phyloP scores from a whole-genome alignment of 495 filamentous ascomycete genomes.

The Aspergillus biplanus region DNA sequence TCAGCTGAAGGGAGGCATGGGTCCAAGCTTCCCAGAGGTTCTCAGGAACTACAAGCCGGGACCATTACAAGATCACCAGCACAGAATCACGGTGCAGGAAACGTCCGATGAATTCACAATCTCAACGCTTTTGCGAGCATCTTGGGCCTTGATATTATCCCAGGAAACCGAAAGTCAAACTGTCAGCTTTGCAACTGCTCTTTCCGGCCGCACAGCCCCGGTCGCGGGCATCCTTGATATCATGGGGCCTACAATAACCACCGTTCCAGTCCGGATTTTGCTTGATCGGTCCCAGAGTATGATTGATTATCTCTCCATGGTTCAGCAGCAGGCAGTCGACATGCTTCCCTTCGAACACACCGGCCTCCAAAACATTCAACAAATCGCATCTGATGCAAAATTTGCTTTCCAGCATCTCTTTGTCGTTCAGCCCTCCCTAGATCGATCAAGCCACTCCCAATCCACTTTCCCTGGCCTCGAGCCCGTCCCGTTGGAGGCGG shows the following conservation, averaged over 20 bases:
- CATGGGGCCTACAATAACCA: constrained; percentile 47
- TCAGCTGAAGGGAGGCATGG: constrained; percentile 14
- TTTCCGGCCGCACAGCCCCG: constrained; percentile 43
- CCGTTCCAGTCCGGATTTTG: constrained; percentile 35
- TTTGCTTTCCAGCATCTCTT: constrained; percentile 13
- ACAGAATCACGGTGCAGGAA: not conserved
- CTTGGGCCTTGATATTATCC: constrained; percentile 44
- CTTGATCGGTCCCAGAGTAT: constrained; percentile 30
- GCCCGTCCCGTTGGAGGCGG: constrained; percentile 21
- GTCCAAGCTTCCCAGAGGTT: constrained; percentile 14
- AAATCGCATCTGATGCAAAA: not conserved
- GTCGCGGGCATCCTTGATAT: constrained; percentile 44
- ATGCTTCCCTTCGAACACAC: constrained; percentile 23
- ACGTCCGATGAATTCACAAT: constrained; percentile 35
- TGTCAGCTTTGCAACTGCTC: constrained; percentile 44
- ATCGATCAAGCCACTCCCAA: constrained; percentile 2
- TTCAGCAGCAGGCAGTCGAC: constrained; percentile 38
- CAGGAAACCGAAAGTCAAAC: constrained; percentile 36
- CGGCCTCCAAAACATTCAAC: constrained; percentile 20
- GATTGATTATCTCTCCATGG: constrained; percentile 31
- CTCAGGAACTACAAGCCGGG: constrained; percentile 11
- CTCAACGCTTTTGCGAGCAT: constrained; percentile 46
- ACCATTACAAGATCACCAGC: not conserved
- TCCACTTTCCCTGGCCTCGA: constrained; percentile 12
- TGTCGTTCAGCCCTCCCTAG: constrained; percentile 15